Conservation (phyloP, 2,329 filamentous ascomycete species). For the Exophiala sp. region DNA sequence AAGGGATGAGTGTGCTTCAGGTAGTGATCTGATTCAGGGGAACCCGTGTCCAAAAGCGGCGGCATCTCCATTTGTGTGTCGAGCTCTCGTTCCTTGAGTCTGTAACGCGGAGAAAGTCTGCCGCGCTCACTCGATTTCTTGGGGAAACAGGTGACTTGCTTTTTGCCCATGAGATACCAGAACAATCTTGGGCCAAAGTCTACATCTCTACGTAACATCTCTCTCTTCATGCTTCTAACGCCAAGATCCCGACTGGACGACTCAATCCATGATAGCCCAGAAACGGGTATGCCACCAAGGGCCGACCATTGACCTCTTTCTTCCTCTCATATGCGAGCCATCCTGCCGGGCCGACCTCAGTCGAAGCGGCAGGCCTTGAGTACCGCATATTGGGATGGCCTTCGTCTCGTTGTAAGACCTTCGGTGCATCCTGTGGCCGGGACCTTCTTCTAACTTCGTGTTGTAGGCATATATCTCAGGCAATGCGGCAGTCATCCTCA, state of each 20-base stretch:
- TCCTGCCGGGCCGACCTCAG: slow-evolving; percentile 73
- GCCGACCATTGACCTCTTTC: slow-evolving; percentile 10
- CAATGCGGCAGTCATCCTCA: slow-evolving; percentile 76
- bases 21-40: no score
- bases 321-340: slow-evolving; percentile 61
- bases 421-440: slow-evolving; percentile 4
- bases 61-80: no score
- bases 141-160: no score
- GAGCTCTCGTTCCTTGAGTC: no score
- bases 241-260: neutral
- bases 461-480: slow-evolving; percentile 79
- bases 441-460: slow-evolving; percentile 2
- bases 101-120: no score
- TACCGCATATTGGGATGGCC: slow-evolving; percentile 65
- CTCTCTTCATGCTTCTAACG: neutral
- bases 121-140: no score
- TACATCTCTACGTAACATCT: neutral
- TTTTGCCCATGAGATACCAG: no score
- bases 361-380: slow-evolving; percentile 70
- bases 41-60: no score
- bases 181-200: no score
- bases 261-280: no score
- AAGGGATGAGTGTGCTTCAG: no score
- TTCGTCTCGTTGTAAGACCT: slow-evolving; percentile 62
- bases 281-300: slow-evolving; percentile 4